phyloP scores from a whole-genome alignment of 257 asterid species.

The Nicotiana knightiana region DNA sequence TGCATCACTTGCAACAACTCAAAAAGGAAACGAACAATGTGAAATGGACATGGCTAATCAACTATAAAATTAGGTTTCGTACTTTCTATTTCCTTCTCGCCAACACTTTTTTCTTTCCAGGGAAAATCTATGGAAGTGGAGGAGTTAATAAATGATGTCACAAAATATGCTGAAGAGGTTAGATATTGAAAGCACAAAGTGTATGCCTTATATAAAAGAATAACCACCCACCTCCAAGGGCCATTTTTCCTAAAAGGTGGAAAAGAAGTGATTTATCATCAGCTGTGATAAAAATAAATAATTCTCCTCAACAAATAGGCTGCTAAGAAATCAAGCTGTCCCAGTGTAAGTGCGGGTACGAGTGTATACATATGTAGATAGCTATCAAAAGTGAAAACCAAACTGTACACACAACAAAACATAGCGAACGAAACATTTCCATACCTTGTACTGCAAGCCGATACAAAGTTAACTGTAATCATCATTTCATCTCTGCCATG shows the following conservation, averaged over 20 bases:
- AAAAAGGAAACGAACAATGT: neutral
- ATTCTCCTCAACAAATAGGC: neutral
- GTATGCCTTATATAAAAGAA: neutral
- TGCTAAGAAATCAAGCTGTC: neutral
- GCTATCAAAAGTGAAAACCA: neutral
- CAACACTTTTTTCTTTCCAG: neutral
- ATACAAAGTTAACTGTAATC: neutral
- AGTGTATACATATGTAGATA: neutral
- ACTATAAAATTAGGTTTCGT: neutral
- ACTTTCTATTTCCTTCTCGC: neutral
- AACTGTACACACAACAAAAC: neutral
- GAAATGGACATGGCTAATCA: neutral
- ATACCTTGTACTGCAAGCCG: constrained; percentile 8
- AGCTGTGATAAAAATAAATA: neutral
- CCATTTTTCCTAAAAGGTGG: neutral
- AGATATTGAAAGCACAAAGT: neutral
- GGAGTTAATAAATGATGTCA: neutral
- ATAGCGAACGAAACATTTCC: constrained; percentile 8
- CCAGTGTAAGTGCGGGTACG: neutral
- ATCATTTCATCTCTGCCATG: constrained; percentile 91
- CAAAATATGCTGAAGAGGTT: neutral
- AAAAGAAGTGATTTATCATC: neutral
- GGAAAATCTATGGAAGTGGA: neutral
- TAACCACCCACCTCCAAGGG: neutral
- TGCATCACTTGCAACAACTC: constrained; percentile 15